Base-by-base conservation (phyloP, 768 basidiomycete species). In the Arthromyces matolae region DNA sequence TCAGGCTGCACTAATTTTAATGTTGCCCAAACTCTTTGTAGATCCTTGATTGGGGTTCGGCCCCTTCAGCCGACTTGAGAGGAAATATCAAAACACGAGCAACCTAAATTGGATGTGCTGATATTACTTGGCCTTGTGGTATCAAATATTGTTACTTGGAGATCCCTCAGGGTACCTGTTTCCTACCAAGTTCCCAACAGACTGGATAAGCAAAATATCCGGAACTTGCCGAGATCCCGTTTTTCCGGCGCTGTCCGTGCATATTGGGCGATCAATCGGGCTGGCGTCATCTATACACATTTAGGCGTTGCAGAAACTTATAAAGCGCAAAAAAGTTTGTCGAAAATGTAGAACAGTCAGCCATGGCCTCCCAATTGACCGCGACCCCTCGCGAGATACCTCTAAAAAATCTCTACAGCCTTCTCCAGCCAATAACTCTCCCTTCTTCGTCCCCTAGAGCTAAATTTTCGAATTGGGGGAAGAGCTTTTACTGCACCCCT, bases 401-500 rank as follows among this genome's bases (percentile, higher is more conserved):
- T 47, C 64, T 76, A 37, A 54, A 67, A 18, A 61, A 69, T 18
- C 77, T 89, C 29, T 78, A 78, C 60, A 61, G 63, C 22, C 72
- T 76, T 5, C 75, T 91, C 27, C 63, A 68, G 19, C 79, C 80
- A 39, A 72, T 86, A 54, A 79, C 80, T 28, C 60, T 81, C 50
- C 68, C 80, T 45, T 47, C 65, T 35, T 36, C 61, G 34, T 64
- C 66, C 8, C 60, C 70, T 32, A 59, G 66, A 8, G 64, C 78
- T 5, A 63, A 59, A 23, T 94, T 94, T 72, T 69, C 72, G 4
- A 97, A 95, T 70, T 97, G 95, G 95, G 93, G 84, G 4, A 74
- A 69, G 43, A 92, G 89, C 5, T 96, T 85, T 66, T 60, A 69
- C 16, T 91, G 88, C 59, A 60, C 61, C 1, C 90, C 93, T 14